These are phyloP conservation scores for Leucocoprinus birnbaumii DNA, from an alignment of 768 basidiomycete genomes.

Conservation along the genomic window DNA sequence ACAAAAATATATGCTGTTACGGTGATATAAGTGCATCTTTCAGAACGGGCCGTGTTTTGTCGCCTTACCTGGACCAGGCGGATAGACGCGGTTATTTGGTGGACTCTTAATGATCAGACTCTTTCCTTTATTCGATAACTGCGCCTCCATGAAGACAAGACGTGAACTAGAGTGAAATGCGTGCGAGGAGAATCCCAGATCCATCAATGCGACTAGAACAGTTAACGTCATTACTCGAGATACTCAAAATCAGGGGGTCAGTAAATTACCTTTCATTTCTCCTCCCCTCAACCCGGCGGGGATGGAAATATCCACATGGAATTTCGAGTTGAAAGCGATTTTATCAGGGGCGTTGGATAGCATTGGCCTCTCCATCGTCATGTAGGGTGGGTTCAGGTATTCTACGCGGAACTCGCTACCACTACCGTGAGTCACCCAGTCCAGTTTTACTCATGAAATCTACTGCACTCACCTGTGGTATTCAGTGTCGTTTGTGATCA, in stretches of 20 bases:
- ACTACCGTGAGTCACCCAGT: too few species aligned
- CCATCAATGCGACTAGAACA: conserved; percentile 32
- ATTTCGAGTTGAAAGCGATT: conserved; percentile 32
- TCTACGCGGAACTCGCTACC: conserved; percentile 40
- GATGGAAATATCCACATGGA: conserved; percentile 29
- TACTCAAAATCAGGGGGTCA: not conserved
- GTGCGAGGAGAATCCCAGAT: conserved; percentile 42
- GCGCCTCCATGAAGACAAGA: conserved; percentile 32
- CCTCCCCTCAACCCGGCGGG: conserved; percentile 23
- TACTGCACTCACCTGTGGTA: conserved; percentile 28
- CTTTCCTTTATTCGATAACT: conserved; percentile 27
- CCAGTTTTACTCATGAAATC: too few species aligned
- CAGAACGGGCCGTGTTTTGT: not conserved
- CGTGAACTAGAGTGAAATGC: conserved; percentile 37
- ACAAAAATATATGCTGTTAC: conserved; percentile 28
- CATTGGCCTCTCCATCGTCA: conserved; percentile 31
- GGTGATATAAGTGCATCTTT: too few species aligned
- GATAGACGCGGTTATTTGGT: conserved; percentile 34
- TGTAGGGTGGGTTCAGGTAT: conserved; percentile 40
- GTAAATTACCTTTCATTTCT: conserved; percentile 28
- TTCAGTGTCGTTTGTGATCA: conserved; percentile 22
- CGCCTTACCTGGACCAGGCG: conserved; percentile 35
- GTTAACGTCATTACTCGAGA: too few species aligned
- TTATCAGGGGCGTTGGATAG: conserved; percentile 31
- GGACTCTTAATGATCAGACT: conserved; percentile 31